Conservation (phyloP, 169 alveolate genomes). For the Plasmodium sp. region DNA sequence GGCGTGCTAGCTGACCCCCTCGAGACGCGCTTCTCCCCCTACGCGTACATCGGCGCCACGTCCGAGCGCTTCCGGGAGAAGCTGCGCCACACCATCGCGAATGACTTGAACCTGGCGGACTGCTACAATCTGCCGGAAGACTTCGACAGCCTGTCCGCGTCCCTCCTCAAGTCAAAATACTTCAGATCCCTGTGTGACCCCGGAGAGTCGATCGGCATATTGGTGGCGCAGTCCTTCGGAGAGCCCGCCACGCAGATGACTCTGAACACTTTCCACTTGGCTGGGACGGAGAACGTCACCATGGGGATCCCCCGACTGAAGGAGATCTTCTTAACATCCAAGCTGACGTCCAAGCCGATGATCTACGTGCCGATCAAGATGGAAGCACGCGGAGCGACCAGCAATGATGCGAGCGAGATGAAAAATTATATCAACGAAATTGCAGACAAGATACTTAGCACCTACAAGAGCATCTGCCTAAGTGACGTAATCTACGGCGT, state of each 20-base stretch:
- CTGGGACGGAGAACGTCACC: conserved; percentile 99
- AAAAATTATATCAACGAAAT: conserved; percentile 78
- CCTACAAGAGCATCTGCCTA: conserved; percentile 87
- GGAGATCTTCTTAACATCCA: conserved; percentile 95
- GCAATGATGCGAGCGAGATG: conserved; percentile 37
- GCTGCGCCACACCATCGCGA: background rate
- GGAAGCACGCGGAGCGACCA: background rate
- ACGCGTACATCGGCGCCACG: conserved; percentile 43
- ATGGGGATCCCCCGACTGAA: conserved; percentile 99
- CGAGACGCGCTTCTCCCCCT: conserved; percentile 17
- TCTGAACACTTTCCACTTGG: conserved; percentile 99
- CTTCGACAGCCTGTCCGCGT: conserved; percentile 5
- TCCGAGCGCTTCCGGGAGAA: conserved; percentile 3
- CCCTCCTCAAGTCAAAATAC: conserved; percentile 57
- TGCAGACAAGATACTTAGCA: conserved; percentile 90
- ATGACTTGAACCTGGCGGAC: background rate
- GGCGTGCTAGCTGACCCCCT: background rate
- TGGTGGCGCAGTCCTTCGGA: conserved; percentile 99
- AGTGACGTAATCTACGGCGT: conserved; percentile 89
- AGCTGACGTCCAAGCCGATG: conserved; percentile 83
- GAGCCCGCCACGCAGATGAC: conserved; percentile 99
- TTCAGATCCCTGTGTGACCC: conserved; percentile 85
- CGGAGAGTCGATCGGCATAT: conserved; percentile 99
- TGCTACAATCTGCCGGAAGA: background rate
- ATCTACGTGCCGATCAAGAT: conserved; percentile 80